Conservation (phyloP, 78 protist genomes). For the Tieghemostelium lacteum region DNA sequence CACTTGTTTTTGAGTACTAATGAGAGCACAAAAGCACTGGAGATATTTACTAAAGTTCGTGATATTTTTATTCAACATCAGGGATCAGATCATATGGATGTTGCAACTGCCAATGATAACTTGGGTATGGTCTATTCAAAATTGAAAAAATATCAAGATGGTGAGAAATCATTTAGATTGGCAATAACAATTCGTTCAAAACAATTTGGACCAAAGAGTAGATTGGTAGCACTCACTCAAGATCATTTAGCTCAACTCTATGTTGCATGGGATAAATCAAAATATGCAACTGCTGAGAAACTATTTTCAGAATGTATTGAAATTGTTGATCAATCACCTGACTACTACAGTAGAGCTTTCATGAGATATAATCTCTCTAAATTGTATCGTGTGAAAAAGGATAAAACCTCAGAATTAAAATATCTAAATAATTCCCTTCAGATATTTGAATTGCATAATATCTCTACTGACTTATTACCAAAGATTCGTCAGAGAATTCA, state of each 20-base stretch:
- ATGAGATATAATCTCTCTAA: conserved; percentile 42
- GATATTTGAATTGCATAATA: conserved; percentile 36
- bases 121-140: conserved; percentile 55
- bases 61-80: conserved; percentile 50
- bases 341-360: conserved; percentile 24
- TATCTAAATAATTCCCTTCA: not conserved
- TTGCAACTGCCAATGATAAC: conserved; percentile 49
- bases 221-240: conserved; percentile 45
- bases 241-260: conserved; percentile 53
- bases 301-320: conserved; percentile 7
- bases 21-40: conserved; percentile 26
- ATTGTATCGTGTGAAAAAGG: conserved; percentile 20
- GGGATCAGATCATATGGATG: conserved; percentile 63
- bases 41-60: conserved; percentile 30
- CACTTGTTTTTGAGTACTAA: conserved; percentile 26
- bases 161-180: conserved; percentile 33
- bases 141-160: conserved; percentile 12
- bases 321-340: conserved; percentile 54
- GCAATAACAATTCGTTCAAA: conserved; percentile 35
- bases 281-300: conserved; percentile 2
- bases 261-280: conserved; percentile 32
- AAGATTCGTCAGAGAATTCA: conserved; percentile 7
- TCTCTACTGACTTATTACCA: conserved; percentile 18
- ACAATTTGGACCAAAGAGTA: conserved; percentile 38
- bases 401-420: conserved; percentile 20